phyloP scores from a whole-genome alignment of 2,329 filamentous ascomycete genomes.

The Ophiosphaerella korrae region DNA sequence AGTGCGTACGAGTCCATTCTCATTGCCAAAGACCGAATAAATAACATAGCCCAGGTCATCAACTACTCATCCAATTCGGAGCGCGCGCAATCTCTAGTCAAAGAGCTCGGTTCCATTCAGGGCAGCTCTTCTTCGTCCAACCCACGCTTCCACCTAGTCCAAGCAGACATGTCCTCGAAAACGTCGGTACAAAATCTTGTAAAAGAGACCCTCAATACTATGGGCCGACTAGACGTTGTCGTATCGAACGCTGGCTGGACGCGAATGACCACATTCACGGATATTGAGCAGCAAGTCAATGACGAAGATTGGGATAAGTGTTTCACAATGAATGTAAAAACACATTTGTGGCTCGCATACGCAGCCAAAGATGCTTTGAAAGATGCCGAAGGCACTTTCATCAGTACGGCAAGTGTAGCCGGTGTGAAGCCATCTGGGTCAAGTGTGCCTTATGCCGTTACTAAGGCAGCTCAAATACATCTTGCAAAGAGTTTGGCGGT shows the following conservation, averaged over 20 bases:
- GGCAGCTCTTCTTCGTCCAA: constrained; percentile 29
- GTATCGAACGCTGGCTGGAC: constrained; percentile 65
- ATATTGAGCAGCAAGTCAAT: constrained; percentile 62
- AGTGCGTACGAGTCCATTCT: constrained; percentile 45
- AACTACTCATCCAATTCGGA: constrained; percentile 54
- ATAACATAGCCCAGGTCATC: constrained; percentile 44
- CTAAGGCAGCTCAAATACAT: constrained; percentile 75
- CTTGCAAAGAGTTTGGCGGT: constrained; percentile 68
- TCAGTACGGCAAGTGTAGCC: constrained; percentile 68
- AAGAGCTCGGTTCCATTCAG: constrained; percentile 49
- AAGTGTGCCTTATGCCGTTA: constrained; percentile 74
- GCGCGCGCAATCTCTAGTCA: constrained; percentile 48
- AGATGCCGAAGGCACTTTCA: constrained; percentile 64
- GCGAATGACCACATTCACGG: constrained; percentile 62
- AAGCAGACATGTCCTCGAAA: constrained; percentile 53
- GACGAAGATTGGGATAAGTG: constrained; percentile 71
- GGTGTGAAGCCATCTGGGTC: constrained; percentile 69
- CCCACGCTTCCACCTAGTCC: constrained; percentile 51
- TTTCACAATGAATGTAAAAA: constrained; percentile 66
- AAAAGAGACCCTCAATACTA: constrained; percentile 49
- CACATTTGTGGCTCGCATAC: constrained; percentile 58
- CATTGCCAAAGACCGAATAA: neutral
- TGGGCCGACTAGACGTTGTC: constrained; percentile 56
- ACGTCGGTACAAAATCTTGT: constrained; percentile 51
- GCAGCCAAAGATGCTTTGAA: constrained; percentile 64